Percentiles rank a stretch among this genome's conserved stretches.
Conservation (phyloP, 441 rosid species). For the Geranium incanum region DNA sequence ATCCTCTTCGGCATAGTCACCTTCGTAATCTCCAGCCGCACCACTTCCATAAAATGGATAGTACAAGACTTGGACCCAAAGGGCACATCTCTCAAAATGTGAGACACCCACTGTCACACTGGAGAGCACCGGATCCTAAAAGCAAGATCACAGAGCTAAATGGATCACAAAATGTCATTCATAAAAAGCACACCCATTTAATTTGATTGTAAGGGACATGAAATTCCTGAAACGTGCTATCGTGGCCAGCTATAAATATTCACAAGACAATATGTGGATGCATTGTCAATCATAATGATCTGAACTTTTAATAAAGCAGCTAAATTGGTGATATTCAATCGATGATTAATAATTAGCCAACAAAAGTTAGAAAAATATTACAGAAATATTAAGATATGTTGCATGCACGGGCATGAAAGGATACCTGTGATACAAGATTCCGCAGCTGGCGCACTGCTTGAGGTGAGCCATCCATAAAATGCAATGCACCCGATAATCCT, state of each 20-base stretch:
- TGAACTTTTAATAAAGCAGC: neutral
- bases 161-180: conserved; percentile 14
- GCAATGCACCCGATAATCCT: conserved; percentile 84
- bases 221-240: neutral
- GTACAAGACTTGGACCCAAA: conserved; percentile 93
- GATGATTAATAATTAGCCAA: no score
- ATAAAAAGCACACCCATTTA: neutral
- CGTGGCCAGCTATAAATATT: neutral
- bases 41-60: conserved; percentile 93
- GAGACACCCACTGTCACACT: conserved; percentile 96
- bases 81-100: conserved; percentile 88
- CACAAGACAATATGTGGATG: neutral
- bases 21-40: conserved; percentile 69
- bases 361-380: neutral
- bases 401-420: conserved; percentile 17
- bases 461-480: conserved; percentile 95
- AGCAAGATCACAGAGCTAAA: conserved; percentile 20
- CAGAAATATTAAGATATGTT: neutral
- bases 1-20: conserved; percentile 87
- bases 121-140: conserved; percentile 84
- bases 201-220: neutral
- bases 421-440: conserved; percentile 92
- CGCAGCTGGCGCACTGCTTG: conserved; percentile 92
- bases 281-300: neutral
- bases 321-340: neutral